phyloP scores from a whole-genome alignment of 352 stramenopile species.

The Globisporangium camurandrum region DNA sequence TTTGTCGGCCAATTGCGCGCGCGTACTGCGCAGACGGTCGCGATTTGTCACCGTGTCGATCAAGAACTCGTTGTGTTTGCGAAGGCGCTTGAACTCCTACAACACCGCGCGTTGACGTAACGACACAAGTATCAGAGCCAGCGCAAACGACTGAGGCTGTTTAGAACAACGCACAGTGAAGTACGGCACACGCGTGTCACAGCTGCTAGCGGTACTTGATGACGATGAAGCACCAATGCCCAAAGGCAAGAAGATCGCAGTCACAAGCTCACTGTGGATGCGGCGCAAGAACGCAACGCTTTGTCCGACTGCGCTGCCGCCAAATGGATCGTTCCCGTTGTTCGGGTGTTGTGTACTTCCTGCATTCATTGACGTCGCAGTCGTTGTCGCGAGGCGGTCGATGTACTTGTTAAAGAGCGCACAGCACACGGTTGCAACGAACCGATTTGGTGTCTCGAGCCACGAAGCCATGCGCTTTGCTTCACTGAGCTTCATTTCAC shows the following conservation, averaged over 20 bases:
- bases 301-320: conserved; percentile 15
- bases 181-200: conserved; percentile 40
- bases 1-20: conserved; percentile 32
- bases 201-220: conserved; percentile 5
- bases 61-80: conserved; percentile 35
- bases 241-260: conserved; percentile 43
- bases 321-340: conserved; percentile 2
- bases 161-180: conserved; percentile 30
- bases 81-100: conserved; percentile 58
- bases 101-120: conserved; percentile 1
- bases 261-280: conserved; percentile 40
- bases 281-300: conserved; percentile 41
- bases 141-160: not conserved
- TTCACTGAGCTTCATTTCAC: conserved; percentile 75
- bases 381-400: conserved; percentile 11
- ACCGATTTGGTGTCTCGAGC: conserved; percentile 65
- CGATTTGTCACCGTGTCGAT: conserved; percentile 42
- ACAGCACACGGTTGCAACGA: conserved; percentile 64
- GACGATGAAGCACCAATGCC: conserved; percentile 6
- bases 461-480: conserved; percentile 66
- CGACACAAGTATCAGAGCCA: not conserved
- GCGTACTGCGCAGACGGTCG: conserved; percentile 32
- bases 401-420: conserved; percentile 66
- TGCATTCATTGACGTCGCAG: not conserved
- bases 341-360: not conserved